phyloP scores from a whole-genome alignment of 2,329 filamentous ascomycete genomes.

The Pestalotiopsis sp. region DNA sequence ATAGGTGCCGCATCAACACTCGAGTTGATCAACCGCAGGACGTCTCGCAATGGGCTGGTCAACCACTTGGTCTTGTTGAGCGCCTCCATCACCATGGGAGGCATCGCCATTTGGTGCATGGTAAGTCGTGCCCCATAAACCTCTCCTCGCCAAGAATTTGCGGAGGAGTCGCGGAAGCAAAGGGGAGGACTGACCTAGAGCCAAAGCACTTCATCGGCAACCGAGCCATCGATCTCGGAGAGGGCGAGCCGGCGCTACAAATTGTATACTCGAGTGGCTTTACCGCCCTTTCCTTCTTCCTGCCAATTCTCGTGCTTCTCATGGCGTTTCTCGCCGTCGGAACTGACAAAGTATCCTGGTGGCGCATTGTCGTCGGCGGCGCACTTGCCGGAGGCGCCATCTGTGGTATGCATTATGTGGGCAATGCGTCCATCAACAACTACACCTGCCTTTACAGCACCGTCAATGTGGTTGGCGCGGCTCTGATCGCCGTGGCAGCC shows the following conservation, averaged over 20 bases:
- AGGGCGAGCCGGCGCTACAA: conserved; percentile 65
- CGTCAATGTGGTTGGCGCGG: conserved; percentile 67
- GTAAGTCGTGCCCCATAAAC: conserved; percentile 36
- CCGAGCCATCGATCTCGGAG: conserved; percentile 71
- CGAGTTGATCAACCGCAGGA: conserved; percentile 79
- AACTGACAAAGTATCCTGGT: conserved; percentile 57
- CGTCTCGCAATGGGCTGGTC: conserved; percentile 67
- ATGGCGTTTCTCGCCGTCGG: conserved; percentile 73
- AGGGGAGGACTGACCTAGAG: conserved; percentile 37
- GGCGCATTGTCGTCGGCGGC: conserved; percentile 66
- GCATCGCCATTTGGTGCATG: conserved; percentile 76
- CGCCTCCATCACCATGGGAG: conserved; percentile 73
- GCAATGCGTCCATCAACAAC: conserved; percentile 81
- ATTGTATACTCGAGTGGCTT: conserved; percentile 74
- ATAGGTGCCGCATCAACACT: conserved; percentile 79
- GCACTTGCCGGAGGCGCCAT: conserved; percentile 74
- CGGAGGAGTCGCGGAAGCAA: neutral
- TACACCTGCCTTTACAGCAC: conserved; percentile 67
- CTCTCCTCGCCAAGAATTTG: neutral
- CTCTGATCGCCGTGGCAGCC: conserved; percentile 72
- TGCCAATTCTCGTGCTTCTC: conserved; percentile 76
- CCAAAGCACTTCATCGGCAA: conserved; percentile 80
- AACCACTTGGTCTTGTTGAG: conserved; percentile 70
- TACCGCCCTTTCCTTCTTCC: conserved; percentile 77
- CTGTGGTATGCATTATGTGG: conserved; percentile 86